phyloP scores from a whole-genome alignment of 139 green algal genomes.

The Diplosphaera chodatii region DNA sequence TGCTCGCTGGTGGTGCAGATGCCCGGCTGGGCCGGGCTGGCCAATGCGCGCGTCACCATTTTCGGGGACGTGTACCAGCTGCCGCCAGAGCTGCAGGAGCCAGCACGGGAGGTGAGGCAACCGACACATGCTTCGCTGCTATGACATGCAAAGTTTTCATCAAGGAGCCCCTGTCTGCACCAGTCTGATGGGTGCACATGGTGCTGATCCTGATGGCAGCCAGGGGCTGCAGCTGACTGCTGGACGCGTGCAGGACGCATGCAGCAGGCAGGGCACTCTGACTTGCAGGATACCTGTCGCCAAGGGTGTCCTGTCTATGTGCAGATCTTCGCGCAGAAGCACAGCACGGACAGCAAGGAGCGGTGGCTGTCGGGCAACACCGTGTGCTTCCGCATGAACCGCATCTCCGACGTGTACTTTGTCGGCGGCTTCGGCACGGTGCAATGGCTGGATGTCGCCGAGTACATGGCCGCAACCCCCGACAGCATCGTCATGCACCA shows the following conservation, averaged over 20 bases:
- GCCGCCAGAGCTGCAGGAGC: conserved; percentile 70
- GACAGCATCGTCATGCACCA: conserved; percentile 70
- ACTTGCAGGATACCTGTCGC: too few species aligned
- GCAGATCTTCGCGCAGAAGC: conserved; percentile 79
- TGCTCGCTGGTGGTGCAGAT: conserved; percentile 83
- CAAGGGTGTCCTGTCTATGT: too few species aligned
- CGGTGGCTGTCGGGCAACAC: conserved; percentile 70
- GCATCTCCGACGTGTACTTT: conserved; percentile 97
- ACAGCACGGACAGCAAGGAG: conserved; percentile 48
- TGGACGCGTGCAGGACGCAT: background rate
- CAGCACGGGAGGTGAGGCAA: conserved; percentile 32
- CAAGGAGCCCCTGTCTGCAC: too few species aligned
- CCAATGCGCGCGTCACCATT: conserved; percentile 95
- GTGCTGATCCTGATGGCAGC: too few species aligned
- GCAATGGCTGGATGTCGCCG: conserved; percentile 82
- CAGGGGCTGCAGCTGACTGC: background rate
- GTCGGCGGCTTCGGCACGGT: conserved; percentile 93
- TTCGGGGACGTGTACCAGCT: conserved; percentile 96
- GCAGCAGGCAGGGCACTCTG: too few species aligned
- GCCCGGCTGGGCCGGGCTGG: conserved; percentile 93
- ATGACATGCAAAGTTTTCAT: too few species aligned
- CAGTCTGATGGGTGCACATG: too few species aligned
- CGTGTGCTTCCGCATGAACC: conserved; percentile 89
- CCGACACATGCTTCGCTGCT: too few species aligned
- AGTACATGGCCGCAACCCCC: conserved; percentile 74